Evolutionary conservation across 352 stramenopile species (phyloP), one percentile per base, ranked within the genome.

Genomic region (Hyaloperonospora brassicae): DNA sequence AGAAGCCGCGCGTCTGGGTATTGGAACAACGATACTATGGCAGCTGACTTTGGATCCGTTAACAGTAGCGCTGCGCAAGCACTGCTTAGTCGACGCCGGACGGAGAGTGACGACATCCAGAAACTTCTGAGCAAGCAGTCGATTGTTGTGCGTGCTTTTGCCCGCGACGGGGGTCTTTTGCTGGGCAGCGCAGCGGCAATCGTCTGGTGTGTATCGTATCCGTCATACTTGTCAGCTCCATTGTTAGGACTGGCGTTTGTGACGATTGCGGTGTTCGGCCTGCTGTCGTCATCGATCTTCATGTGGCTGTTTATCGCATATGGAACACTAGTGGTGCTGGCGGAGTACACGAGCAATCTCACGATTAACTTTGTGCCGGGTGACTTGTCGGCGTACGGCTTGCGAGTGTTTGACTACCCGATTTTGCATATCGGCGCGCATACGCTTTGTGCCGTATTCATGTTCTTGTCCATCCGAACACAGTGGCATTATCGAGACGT

Each of bases 161-260:
- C 86, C 0, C 63, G 74, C 10, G 81, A 91, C 34, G 81, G 81
- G 39, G 79, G 81, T 1, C 61, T 85, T 17, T 47, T 94, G 14
- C 55, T 89, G 1, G 79, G 75, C 13, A 86, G 79, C 53, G 75
- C 68, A 38, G 79, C 71, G 14, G 75, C 77, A 1, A 87, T 87
- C 39, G 65, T 77, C 11, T 89, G 79, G 79, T 86, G 77, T 52
- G 79, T 89, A 0, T 89, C 79, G 34, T 94, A 94, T 44, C 84
- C 84, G 42, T 92, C 84, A 34, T 94, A 94, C 43, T 55, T 68
- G 22, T 89, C 73, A 17, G 61, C 81, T 5, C 68, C 73, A 9
- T 72, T 92, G 45, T 73, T 87, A 45, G 79, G 54, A 1, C 71
- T 78, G 55, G 81, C 74, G 4, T 84, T 89, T 40, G 54, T 89